Percentiles rank a stretch among this genome's conserved stretches.
Evolutionary conservation across 306 rosid species (phyloP).

Genomic region (Hippophae gyantsensis): DNA sequence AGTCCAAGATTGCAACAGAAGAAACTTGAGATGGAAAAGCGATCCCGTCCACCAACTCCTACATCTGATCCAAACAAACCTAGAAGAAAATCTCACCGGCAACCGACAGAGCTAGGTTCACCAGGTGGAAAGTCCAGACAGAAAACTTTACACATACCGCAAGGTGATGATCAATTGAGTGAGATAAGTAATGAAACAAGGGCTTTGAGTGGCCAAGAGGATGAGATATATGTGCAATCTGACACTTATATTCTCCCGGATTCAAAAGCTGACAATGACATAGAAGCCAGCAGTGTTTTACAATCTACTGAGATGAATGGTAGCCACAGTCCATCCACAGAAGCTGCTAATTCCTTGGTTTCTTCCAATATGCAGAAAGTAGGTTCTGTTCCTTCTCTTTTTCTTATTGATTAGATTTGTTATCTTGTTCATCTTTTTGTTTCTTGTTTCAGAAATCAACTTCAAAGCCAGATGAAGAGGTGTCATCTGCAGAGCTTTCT

Average conservation of each 20-base stretch:
- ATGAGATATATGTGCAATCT: conserved; percentile 42
- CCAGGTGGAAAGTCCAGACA: conserved; percentile 48
- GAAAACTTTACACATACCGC: conserved; percentile 33
- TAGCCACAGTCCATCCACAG: conserved; percentile 37
- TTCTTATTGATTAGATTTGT: conserved; percentile 11
- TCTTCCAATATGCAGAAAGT: conserved; percentile 50
- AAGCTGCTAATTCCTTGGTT: conserved; percentile 31
- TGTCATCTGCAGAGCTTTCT: conserved; percentile 41
- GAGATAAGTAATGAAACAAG: conserved; percentile 58
- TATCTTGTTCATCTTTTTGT: conserved; percentile 9
- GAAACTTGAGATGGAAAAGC: conserved; percentile 63
- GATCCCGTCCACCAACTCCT: conserved; percentile 55
- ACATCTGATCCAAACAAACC: conserved; percentile 48
- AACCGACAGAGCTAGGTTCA: conserved; percentile 37
- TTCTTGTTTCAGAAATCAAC: conserved; percentile 41
- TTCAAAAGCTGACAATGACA: conserved; percentile 36
- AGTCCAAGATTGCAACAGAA: conserved; percentile 79
- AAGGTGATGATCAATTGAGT: conserved; percentile 50
- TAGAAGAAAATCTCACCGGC: conserved; percentile 44
- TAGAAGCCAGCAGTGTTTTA: conserved; percentile 45
- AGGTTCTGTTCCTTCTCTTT: conserved; percentile 15
- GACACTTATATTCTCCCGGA: conserved; percentile 21
- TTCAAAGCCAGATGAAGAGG: conserved; percentile 42
- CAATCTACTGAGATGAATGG: conserved; percentile 30
- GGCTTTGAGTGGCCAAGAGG: conserved; percentile 49